Base-by-base conservation (phyloP, 2,329 filamentous ascomycete genomes). In the Beauveria varroae region DNA sequence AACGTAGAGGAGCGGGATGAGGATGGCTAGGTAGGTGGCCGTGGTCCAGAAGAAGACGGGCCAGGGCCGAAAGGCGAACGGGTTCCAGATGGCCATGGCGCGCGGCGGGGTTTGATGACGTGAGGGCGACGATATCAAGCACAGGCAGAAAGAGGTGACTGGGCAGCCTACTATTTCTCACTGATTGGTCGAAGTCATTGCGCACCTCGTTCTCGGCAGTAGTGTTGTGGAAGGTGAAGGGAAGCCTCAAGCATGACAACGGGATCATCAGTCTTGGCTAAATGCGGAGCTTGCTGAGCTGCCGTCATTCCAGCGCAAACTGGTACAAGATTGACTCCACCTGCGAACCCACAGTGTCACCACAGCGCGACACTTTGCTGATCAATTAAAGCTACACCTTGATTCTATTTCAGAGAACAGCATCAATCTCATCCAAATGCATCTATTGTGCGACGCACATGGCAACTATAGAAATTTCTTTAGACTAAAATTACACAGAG, bases 21-120 rank as follows among this genome's bases (percentile, higher is more conserved):
- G 77, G 53, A 98, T 76, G 60, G 88, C 89, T 61, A 95, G 79
- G 75, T 98, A 98, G 63, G 91, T 79, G 64, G 86, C 71, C 14
- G 86, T 86, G 47, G 86, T 88, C 78, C 93, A 88, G 71, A 96
- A 80, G 41, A 90, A 93, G 62, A 98, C 93, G 56, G 91, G 87
- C 65, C 85, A 81, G 30, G 91, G 89, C 64, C 85, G 86, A 75
- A 98, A 99, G 63, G 86, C 87, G 69, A 96, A 77, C 2, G 84
- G 84, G 64, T 86, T 86, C 53, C 66, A 64, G 62, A 64, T 43
- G 18, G 52, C 34, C 59, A 56, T 57, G 52, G 28, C 34, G 28
- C 34, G 44, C 44, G 43, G 22, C 16, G n/a, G 10, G 28, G 43
- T 20, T 24, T 50, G 46, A 41, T 41, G 30, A n/a, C 30, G 20